Conservation (phyloP, 345 rosid species). For the Combretum micranthum region DNA sequence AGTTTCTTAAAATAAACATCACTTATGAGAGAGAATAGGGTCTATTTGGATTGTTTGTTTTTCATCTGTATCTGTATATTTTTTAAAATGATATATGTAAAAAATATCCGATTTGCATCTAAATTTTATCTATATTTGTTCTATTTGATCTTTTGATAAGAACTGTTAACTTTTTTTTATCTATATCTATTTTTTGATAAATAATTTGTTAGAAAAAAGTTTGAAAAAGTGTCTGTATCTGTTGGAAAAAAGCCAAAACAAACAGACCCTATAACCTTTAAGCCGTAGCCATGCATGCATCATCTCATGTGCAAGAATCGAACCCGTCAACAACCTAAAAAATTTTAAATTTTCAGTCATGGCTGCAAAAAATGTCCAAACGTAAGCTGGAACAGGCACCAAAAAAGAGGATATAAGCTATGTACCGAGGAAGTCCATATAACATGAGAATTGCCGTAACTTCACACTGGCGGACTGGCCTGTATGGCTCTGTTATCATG, state of each 20-base stretch:
- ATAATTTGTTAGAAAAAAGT: too few relatives aligned
- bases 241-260: too few relatives aligned
- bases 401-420: neutral
- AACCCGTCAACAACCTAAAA: constrained; percentile 83
- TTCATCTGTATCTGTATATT: too few relatives aligned
- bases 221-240: too few relatives aligned
- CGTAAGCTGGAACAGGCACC: neutral
- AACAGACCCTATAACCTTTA: constrained; percentile 75
- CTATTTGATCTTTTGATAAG: too few relatives aligned
- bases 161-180: too few relatives aligned
- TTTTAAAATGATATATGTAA: too few relatives aligned
- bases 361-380: neutral
- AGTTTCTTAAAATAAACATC: neutral
- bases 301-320: constrained; percentile 98
- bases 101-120: too few relatives aligned
- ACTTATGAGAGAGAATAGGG: constrained; percentile 1
- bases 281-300: constrained; percentile 99
- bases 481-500: constrained; percentile 75
- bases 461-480: constrained; percentile 79
- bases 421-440: constrained; percentile 83
- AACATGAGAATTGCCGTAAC: constrained; percentile 97
- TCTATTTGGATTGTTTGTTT: too few relatives aligned
- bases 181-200: too few relatives aligned
- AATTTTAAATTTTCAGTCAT: neutral
- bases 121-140: too few relatives aligned